Conservation (phyloP, 1,284 basidiomycete species). For the Meira miltonrushii region DNA sequence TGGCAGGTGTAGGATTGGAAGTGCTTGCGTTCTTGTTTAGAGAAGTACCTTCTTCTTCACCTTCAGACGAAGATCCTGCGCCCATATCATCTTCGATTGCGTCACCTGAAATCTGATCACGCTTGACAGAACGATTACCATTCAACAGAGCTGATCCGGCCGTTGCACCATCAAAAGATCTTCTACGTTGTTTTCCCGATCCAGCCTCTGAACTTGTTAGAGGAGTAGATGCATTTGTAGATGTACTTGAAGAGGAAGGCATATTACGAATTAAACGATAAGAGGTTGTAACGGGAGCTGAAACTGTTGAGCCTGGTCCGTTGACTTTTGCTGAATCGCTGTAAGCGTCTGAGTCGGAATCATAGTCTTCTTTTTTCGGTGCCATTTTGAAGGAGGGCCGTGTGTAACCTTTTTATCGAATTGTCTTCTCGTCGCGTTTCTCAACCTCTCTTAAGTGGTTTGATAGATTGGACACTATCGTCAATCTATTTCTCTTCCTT, state of each 20-base stretch:
- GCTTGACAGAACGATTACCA: not conserved
- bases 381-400: not conserved
- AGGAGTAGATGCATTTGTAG: slow-evolving; percentile 9
- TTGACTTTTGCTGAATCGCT: slow-evolving; percentile 10
- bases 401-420: not conserved
- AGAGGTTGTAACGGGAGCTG: slow-evolving; percentile 17
- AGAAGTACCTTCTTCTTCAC: not conserved
- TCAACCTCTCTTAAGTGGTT: not conserved
- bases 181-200: not conserved
- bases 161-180: not conserved
- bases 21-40: no score
- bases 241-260: slow-evolving; percentile 11
- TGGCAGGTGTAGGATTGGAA: not conserved
- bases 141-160: not conserved
- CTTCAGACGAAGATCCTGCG: not conserved
- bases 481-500: not conserved
- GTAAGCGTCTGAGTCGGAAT: not conserved
- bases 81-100: not conserved
- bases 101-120: not conserved
- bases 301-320: slow-evolving; percentile 14
- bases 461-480: not conserved
- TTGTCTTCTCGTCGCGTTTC: not conserved
- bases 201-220: slow-evolving; percentile 13
- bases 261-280: slow-evolving; percentile 15
- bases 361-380: no score